Base-by-base conservation (phyloP, 345 rosid genomes). In the Erodium maritimum region DNA sequence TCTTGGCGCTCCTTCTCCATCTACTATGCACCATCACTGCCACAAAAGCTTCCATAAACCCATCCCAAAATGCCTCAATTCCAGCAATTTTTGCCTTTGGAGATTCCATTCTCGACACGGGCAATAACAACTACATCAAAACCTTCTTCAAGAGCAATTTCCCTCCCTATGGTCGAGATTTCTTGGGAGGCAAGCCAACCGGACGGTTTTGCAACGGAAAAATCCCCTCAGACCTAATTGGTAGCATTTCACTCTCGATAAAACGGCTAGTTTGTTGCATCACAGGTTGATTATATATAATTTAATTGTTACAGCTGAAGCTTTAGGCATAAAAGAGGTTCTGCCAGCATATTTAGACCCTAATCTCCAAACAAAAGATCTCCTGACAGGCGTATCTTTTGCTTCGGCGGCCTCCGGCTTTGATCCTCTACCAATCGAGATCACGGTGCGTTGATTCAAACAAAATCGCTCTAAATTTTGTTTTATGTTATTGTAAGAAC, bases 161-260 rank as follows among this genome's bases (percentile, higher is more conserved):
- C 64, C 77, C 69, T 63, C 83, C 80, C 20, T 78, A 78, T 25
- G 82, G 82, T 8, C 62, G 53, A 19, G 77, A 75, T 55, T 70
- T 78, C 18, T 62, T 55, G 0, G 75, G 69, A 18, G 65, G 67
- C 46, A 23, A 2, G 23, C 48, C 78, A 9, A 79, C 78, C 0
- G 80, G 80, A 34, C 65, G 80, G 50, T 72, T 75, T 33, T 57
- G 73, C 6, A 59, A 78, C 45, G 82, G 82, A 5, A 75, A 68
- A 62, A 70, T 72, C 23, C 71, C 70, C 61, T 65, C 82, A 0
- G 82, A 75, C 60, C 23, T 78, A 7, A 50, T 78, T 50, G 65
- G 79, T 74, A n/a, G 3, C 21, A 13, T 4, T 1, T 11, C 0
- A 16, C 8, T 1, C 21, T 19, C 1, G 19, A 52, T 52, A 9